Evolutionary conservation across 352 stramenopile genomes (phyloP), one percentile per base, ranked within the genome.

Genomic region (Phytophthora cryptogea): DNA sequence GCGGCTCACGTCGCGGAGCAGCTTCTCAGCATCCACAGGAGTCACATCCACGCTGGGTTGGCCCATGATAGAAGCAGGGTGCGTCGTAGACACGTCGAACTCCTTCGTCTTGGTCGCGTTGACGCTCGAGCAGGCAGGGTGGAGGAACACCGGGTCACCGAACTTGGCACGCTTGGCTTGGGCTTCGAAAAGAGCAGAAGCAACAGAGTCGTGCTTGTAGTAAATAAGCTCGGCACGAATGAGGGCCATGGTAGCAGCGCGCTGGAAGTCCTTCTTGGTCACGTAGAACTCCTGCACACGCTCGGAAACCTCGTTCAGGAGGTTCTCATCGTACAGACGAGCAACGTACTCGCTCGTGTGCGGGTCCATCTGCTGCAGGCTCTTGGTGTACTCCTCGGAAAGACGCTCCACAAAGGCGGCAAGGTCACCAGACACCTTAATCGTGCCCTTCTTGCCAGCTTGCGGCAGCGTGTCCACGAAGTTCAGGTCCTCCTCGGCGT

Each of bases 351-450:
- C 95, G 49, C 89, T 81, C 48, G 95, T 98, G 80, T 99, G 95
- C 45, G 96, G 94, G 65, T 98, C 97, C 31, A 93, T 97, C 53
- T 97, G 90, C 75, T 99, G 97, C n/a, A 99, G 70, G 35, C 74
- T 90, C 86, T 99, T 99, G 57, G 82, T 98, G 83, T 99, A 99
- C 75, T 99, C 96, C 65, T 99, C 95, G 47, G 97, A 92, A 17
- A 99, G 81, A 36, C 94, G 91, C 40, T 93, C 86, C 31, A 99
- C 79, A 57, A 96, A 98, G 17, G 81, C 74, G 7, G 81, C 88
- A 28, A 96, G 74, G 56, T 94, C 92, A 16, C 90, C 91, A 44
- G 89, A 94, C 39, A 96, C 88, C 75, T 90, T 89, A 81, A 98
- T 78, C 79, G 74, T 64, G 42, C 79, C 83, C 76, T 91, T 89